Percentiles rank a stretch among this genome's conserved stretches.
Conservation (phyloP, 2,329 filamentous ascomycete species). For the Ophiocordyceps robertsii region DNA sequence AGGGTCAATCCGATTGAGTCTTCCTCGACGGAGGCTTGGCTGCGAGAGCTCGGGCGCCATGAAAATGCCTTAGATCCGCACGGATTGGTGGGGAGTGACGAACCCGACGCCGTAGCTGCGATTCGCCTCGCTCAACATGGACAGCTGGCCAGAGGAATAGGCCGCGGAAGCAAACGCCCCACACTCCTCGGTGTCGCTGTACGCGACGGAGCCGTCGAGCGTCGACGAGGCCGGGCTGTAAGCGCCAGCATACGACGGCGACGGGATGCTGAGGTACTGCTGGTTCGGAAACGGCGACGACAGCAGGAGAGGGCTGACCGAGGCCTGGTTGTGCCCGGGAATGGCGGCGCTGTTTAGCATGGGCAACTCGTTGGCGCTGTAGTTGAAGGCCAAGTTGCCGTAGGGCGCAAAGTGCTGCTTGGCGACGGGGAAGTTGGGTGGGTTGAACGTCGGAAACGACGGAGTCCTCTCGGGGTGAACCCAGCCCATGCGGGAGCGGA, state of each 20-base stretch:
- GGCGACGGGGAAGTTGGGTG: constrained; percentile 34
- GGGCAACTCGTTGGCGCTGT: constrained; percentile 49
- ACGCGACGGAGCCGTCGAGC: constrained; percentile 47
- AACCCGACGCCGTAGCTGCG: constrained; percentile 36
- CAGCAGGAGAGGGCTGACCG: constrained; percentile 40
- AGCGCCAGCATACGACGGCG: constrained; percentile 41
- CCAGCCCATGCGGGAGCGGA: constrained; percentile 59
- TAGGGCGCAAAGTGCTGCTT: constrained; percentile 36
- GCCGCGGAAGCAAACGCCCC: constrained; percentile 24
- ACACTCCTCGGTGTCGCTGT: constrained; percentile 49
- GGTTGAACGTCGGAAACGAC: constrained; percentile 47
- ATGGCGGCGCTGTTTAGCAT: constrained; percentile 36
- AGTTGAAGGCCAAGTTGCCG: constrained; percentile 45
- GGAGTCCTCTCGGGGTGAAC: constrained; percentile 42
- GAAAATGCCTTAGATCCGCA: constrained; percentile 40
- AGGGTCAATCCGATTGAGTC: constrained; percentile 40
- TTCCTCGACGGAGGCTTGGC: constrained; percentile 10
- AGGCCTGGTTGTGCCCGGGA: constrained; percentile 23
- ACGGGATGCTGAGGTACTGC: constrained; percentile 51
- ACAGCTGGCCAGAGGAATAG: constrained; percentile 30
- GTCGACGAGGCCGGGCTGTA: constrained; percentile 52
- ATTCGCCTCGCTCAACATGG: constrained; percentile 29
- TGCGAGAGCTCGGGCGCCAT: constrained; percentile 7
- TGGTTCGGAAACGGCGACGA: constrained; percentile 40
- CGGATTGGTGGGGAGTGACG: constrained; percentile 48